phyloP scores from a whole-genome alignment of 2,329 filamentous ascomycete species.

The Meredithiella fracta region DNA sequence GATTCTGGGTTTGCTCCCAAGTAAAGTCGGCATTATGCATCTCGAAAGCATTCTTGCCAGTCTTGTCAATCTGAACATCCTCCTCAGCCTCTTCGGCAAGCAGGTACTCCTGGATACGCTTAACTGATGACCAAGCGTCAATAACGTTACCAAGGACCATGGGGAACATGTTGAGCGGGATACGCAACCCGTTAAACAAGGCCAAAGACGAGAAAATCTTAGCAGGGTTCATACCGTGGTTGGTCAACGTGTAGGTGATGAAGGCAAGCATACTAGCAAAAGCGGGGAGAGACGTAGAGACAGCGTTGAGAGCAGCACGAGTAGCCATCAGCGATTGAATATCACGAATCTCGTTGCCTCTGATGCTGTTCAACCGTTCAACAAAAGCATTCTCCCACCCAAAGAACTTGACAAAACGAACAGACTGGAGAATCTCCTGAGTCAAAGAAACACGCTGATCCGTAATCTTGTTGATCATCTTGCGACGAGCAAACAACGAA shows the following conservation, averaged over 20 bases:
- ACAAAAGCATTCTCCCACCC: conserved; percentile 88
- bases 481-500: conserved; percentile 57
- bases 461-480: conserved; percentile 78
- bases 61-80: conserved; percentile 38
- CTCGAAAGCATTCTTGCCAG: conserved; percentile 53
- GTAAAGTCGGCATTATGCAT: conserved; percentile 64
- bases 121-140: conserved; percentile 72
- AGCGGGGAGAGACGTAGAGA: conserved; percentile 73
- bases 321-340: conserved; percentile 73
- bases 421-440: conserved; percentile 79
- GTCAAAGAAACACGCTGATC: conserved; percentile 83
- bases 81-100: conserved; percentile 72
- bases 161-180: conserved; percentile 79
- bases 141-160: conserved; percentile 77
- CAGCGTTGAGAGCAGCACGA: conserved; percentile 68
- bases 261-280: conserved; percentile 94
- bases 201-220: conserved; percentile 84
- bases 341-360: conserved; percentile 60
- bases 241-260: conserved; percentile 57
- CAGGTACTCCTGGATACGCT: conserved; percentile 76
- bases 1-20: conserved; percentile 57
- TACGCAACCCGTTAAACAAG: conserved; percentile 77
- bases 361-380: conserved; percentile 54
- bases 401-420: conserved; percentile 92
- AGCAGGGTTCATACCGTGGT: conserved; percentile 55